Conservation (phyloP, 352 stramenopile species). For the Elongisporangium anandrum region DNA sequence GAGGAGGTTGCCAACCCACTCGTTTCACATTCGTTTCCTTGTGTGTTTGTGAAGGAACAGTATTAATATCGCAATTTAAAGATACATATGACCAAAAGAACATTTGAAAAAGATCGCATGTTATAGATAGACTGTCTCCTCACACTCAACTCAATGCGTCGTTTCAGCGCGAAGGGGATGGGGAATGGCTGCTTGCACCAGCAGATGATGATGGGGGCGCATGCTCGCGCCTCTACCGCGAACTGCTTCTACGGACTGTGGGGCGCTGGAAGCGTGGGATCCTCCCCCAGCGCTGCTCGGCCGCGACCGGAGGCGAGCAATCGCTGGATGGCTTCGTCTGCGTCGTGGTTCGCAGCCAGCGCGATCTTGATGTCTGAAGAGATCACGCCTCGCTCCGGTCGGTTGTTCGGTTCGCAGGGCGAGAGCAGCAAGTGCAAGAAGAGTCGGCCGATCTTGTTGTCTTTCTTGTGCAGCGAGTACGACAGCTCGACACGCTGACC, state of each 20-base stretch:
- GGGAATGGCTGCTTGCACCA: too few species aligned
- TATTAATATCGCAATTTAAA: neutral
- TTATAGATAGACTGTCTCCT: slow-evolving; percentile 7
- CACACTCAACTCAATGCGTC: slow-evolving; percentile 11
- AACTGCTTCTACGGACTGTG: slow-evolving; percentile 7
- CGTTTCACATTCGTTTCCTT: too few species aligned
- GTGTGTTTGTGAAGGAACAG: too few species aligned
- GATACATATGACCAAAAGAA: neutral
- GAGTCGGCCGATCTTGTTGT: slow-evolving; percentile 41
- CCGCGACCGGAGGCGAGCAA: slow-evolving; percentile 36
- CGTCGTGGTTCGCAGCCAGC: slow-evolving; percentile 45
- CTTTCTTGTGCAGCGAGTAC: slow-evolving; percentile 43
- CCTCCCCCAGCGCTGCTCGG: slow-evolving; percentile 17
- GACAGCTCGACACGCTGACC: slow-evolving; percentile 45
- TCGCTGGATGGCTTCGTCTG: slow-evolving; percentile 57
- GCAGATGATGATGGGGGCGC: too few species aligned
- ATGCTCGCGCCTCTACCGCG: too few species aligned
- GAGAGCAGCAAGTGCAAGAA: slow-evolving; percentile 32
- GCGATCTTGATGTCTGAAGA: slow-evolving; percentile 34
- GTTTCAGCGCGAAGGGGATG: slow-evolving; percentile 13
- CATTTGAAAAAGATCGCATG: neutral
- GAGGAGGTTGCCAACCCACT: too few species aligned
- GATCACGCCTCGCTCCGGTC: slow-evolving; percentile 35
- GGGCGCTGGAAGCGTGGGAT: slow-evolving; percentile 8
- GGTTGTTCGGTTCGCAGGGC: slow-evolving; percentile 11